Evolutionary conservation across 169 alveolate species (phyloP).

Genomic region (Miamiensis avidus): DNA sequence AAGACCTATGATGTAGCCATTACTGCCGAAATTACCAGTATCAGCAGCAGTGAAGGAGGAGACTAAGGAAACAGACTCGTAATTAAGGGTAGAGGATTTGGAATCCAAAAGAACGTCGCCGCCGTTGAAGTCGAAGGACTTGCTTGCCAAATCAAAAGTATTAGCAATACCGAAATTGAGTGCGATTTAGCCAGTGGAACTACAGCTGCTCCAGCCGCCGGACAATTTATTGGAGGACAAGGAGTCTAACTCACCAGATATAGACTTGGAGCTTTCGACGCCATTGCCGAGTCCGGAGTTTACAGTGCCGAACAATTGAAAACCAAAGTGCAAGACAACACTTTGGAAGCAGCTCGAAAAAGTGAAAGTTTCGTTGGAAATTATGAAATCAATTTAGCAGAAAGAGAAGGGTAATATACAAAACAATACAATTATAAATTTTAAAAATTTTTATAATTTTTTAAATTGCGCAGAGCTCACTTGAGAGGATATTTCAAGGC

Average conservation of each 20-base stretch:
- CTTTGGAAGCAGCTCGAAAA: neutral
- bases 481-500: slow-evolving; percentile 37
- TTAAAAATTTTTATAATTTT: too few relatives aligned
- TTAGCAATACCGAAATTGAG: neutral
- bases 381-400: neutral
- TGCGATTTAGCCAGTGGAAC: neutral
- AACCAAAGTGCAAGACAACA: neutral
- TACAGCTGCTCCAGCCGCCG: too few relatives aligned
- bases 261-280: neutral
- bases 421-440: too few relatives aligned
- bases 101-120: neutral
- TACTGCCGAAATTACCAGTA: neutral
- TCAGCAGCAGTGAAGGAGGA: neutral
- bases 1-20: neutral
- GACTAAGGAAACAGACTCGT: neutral
- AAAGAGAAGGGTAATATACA: too few relatives aligned
- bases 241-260: too few relatives aligned
- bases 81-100: neutral
- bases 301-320: neutral
- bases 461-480: too few relatives aligned
- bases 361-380: neutral
- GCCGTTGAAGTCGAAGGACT: neutral
- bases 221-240: too few relatives aligned
- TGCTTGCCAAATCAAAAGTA: neutral
- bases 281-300: neutral